Evolutionary conservation across 2,329 filamentous ascomycete species (phyloP).

Genomic region (Venturia carpophila): DNA sequence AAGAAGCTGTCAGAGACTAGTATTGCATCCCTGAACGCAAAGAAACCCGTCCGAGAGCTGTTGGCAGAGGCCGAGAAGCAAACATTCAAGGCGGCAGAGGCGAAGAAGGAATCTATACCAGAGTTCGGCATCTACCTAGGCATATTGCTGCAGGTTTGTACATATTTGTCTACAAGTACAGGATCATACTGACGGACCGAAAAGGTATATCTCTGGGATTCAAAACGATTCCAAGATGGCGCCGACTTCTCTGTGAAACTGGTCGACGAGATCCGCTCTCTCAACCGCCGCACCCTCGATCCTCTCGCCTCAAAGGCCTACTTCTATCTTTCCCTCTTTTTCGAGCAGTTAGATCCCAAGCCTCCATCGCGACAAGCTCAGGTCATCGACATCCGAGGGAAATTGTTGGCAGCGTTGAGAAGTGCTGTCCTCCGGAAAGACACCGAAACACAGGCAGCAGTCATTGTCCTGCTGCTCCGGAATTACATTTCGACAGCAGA

Average conservation of each 20-base stretch:
- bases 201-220: conserved; percentile 83
- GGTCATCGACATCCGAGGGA: conserved; percentile 77
- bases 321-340: conserved; percentile 96
- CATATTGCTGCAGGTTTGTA: conserved; percentile 51
- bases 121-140: conserved; percentile 86
- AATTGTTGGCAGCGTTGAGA: conserved; percentile 77
- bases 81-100: conserved; percentile 45
- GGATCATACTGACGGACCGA: conserved; percentile 15
- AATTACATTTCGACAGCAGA: conserved; percentile 96
- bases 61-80: conserved; percentile 58
- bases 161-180: background rate
- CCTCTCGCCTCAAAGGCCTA: conserved; percentile 91
- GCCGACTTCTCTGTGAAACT: conserved; percentile 77
- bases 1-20: conserved; percentile 81
- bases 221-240: conserved; percentile 70
- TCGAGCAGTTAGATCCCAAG: conserved; percentile 79
- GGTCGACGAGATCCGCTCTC: conserved; percentile 72
- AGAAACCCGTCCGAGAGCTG: conserved; percentile 54
- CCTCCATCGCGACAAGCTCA: conserved; percentile 84
- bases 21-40: conserved; percentile 49
- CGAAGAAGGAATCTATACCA: conserved; percentile 67
- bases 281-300: conserved; percentile 91
- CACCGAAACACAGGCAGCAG: conserved; percentile 90
- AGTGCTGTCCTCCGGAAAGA: conserved; percentile 97
- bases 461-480: conserved; percentile 87